Conservation (phyloP, 1,139 yeast genomes). For the Yamadazyma buinensis region DNA sequence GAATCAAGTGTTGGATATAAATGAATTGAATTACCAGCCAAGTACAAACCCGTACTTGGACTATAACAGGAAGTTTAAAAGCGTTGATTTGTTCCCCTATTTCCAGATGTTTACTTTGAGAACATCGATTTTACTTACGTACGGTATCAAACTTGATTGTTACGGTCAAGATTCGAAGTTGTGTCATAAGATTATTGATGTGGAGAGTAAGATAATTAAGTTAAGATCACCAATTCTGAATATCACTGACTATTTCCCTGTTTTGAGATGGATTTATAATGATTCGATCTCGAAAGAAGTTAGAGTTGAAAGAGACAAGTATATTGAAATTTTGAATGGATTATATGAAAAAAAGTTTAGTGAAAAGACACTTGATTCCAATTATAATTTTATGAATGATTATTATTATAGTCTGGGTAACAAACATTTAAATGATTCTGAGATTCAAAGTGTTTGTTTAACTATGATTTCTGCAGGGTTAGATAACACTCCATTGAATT, state of each 20-base stretch:
- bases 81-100: slow-evolving; percentile 38
- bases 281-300: slow-evolving; percentile 23
- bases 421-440: slow-evolving; percentile 21
- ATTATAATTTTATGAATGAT: slow-evolving; percentile 2
- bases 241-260: slow-evolving; percentile 58
- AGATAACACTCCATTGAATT: slow-evolving; percentile 66
- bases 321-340: slow-evolving; percentile 41
- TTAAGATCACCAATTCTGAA: slow-evolving; percentile 64
- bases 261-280: slow-evolving; percentile 32
- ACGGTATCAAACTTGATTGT: slow-evolving; percentile 53
- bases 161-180: slow-evolving; percentile 35
- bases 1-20: slow-evolving; percentile 21
- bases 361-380: neutral
- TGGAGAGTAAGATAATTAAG: slow-evolving; percentile 62
- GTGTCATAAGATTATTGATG: slow-evolving; percentile 52
- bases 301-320: slow-evolving; percentile 48
- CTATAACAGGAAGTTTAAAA: slow-evolving; percentile 13
- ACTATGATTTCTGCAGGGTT: slow-evolving; percentile 80
- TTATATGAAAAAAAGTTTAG: neutral
- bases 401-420: slow-evolving; percentile 5
- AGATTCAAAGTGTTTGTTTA: slow-evolving; percentile 60
- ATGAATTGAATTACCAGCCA: slow-evolving; percentile 21
- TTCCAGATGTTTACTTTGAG: slow-evolving; percentile 55
- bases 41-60: slow-evolving; percentile 14
- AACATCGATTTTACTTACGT: slow-evolving; percentile 55